Evolutionary conservation across 2,329 filamentous ascomycete species (phyloP), one percentile per base, ranked within the genome.

Genomic region (Plenodomus lindquistii): DNA sequence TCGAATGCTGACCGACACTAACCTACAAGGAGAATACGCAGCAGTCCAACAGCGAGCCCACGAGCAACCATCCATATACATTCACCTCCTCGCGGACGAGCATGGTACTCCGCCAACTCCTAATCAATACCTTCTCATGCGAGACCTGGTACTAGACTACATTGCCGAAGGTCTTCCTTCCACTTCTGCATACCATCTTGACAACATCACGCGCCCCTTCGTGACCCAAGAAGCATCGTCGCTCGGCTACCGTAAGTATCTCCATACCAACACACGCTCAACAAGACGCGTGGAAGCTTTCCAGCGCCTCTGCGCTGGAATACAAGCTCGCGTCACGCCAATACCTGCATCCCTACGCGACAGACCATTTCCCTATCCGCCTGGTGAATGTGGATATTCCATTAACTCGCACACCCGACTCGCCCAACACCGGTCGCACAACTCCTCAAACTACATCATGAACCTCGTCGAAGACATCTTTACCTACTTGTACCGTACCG

Each of bases 401-500:
- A 40, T 46, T 4, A 34, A 62, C n/a, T 54, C 63, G 0, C 60
- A 56, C 6, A 17, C n/a, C 1, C 48, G 65, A 0, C 44, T 70
- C 0, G 44, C 50, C 4, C 58, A 67, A 31, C 66, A 70, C 37
- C 60, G 65, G 1, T 20, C 46, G 1, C 62, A 50, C 7, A 41
- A 49, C 4, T 62, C 57, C 0, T 67, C 60, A 2, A 69, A 68
- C 35, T 62, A 63, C 17, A 37, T 67, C 10, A 68, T 69, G 65
- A 69, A 69, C 13, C 59, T 70, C 0, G 53, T 64, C 0, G 62
- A 67, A 39, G 65, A 70, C 19, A 55, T 62, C 1, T 69, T 60
- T 22, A 52, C 51, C 0, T 38, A 63, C 27, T 48, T 66, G 1
- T 38, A 60, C 21, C 24, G 40, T 0, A 36, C 37, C 0, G 36